Conservation (phyloP, 192 early-diverging fungal genomes). For the Coemansia sp. region DNA sequence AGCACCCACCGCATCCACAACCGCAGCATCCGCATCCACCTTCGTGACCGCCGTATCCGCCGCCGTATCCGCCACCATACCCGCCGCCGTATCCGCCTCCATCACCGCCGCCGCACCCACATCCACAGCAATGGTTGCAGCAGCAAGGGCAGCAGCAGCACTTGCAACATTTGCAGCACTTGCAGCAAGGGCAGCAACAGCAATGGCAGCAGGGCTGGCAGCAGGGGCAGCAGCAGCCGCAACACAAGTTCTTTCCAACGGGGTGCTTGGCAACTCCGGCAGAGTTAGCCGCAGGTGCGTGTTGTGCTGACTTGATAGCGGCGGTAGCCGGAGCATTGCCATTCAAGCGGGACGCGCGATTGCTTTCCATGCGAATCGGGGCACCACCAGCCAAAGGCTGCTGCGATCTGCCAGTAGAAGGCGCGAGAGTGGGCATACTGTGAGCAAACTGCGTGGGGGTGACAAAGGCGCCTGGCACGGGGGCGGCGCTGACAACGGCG, state of each 20-base stretch:
- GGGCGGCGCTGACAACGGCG: not conserved
- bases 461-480: constrained; percentile 9
- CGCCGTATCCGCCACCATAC: constrained; percentile 16
- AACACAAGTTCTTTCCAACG: constrained; percentile 42
- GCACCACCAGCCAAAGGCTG: not conserved
- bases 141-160: constrained; percentile 41
- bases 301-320: constrained; percentile 7
- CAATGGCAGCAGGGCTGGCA: constrained; percentile 47
- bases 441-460: constrained; percentile 14
- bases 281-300: not conserved
- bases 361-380: not conserved
- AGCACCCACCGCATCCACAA: constrained; percentile 13
- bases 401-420: not conserved
- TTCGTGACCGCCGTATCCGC: constrained; percentile 5
- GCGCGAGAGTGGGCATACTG: not conserved
- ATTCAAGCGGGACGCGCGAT: not conserved
- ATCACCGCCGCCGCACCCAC: constrained; percentile 10
- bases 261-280: constrained; percentile 13
- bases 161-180: constrained; percentile 51
- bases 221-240: constrained; percentile 50
- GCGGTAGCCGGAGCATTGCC: not conserved
- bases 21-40: constrained; percentile 24
- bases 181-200: constrained; percentile 39
- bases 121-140: constrained; percentile 30
- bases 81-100: constrained; percentile 19